Conservation (phyloP, 176 grass and related monocot species). For the Neostapfia colusana region DNA sequence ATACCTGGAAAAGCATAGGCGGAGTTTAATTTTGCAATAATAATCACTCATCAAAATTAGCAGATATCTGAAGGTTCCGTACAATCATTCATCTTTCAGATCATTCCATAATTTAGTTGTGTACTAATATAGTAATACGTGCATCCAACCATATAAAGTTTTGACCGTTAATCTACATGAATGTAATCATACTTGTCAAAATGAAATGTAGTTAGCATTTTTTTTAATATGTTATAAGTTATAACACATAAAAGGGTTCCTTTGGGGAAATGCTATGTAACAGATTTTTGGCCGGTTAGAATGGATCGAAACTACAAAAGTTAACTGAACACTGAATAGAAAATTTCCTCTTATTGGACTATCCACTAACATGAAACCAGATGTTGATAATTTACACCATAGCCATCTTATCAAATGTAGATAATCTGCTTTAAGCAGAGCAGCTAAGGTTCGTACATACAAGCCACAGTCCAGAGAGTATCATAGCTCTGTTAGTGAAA, state of each 20-base stretch:
- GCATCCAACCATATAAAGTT: neutral
- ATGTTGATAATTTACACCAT: neutral
- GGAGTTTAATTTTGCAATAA: too few species aligned
- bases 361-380: neutral
- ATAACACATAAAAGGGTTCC: neutral
- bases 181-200: neutral
- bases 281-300: neutral
- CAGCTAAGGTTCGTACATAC: constrained; percentile 5
- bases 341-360: neutral
- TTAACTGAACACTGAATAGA: neutral
- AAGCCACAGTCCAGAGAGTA: neutral
- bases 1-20: too few species aligned
- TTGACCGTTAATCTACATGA: neutral
- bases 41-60: neutral
- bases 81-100: neutral
- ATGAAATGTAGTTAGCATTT: neutral
- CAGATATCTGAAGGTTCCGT: neutral
- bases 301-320: neutral
- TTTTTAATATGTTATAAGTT: neutral
- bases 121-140: neutral
- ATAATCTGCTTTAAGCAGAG: constrained; percentile 4
- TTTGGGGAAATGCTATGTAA: neutral
- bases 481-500: neutral
- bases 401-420: neutral
- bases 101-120: neutral